A percentile compares a stretch with the other conserved stretches of the same genome.
Conservation (phyloP, 345 rosid genomes). For the Murraya paniculata region DNA sequence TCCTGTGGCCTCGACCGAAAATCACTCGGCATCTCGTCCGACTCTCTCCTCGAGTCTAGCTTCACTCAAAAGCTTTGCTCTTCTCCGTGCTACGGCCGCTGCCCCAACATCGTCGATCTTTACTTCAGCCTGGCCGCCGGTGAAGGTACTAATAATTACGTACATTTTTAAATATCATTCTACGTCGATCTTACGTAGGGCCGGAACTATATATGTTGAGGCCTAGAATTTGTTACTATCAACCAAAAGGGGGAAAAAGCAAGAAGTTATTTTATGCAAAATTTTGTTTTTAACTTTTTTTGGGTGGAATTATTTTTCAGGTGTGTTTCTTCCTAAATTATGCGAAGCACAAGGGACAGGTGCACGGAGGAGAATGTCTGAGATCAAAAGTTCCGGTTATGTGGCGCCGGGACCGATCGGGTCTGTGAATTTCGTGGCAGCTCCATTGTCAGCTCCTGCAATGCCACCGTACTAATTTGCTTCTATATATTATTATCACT, state of each 20-base stretch:
- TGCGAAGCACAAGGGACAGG: background rate
- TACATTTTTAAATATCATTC: background rate
- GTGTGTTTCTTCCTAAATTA: background rate
- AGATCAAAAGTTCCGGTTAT: background rate
- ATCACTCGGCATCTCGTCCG: slow-evolving; percentile 81
- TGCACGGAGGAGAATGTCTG: background rate
- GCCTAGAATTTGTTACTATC: background rate
- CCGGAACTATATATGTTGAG: background rate
- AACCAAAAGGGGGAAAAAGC: too few species aligned
- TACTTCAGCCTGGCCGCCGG: slow-evolving; percentile 89
- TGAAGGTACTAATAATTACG: slow-evolving; percentile 57
- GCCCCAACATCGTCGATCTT: slow-evolving; percentile 81
- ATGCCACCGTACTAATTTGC: background rate
- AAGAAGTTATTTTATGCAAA: too few species aligned
- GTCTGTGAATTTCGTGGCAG: background rate
- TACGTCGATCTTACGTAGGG: too few species aligned
- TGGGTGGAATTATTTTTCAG: background rate
- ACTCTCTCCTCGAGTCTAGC: slow-evolving; percentile 65
- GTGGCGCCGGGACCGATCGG: background rate
- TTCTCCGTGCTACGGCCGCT: slow-evolving; percentile 58
- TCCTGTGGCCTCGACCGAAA: slow-evolving; percentile 77
- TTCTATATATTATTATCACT: background rate
- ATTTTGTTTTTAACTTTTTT: too few species aligned
- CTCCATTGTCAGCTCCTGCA: background rate
- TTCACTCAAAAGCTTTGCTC: slow-evolving; percentile 70